phyloP scores from a whole-genome alignment of 2,329 filamentous ascomycete genomes.

The Sporothrix variecibatus region DNA sequence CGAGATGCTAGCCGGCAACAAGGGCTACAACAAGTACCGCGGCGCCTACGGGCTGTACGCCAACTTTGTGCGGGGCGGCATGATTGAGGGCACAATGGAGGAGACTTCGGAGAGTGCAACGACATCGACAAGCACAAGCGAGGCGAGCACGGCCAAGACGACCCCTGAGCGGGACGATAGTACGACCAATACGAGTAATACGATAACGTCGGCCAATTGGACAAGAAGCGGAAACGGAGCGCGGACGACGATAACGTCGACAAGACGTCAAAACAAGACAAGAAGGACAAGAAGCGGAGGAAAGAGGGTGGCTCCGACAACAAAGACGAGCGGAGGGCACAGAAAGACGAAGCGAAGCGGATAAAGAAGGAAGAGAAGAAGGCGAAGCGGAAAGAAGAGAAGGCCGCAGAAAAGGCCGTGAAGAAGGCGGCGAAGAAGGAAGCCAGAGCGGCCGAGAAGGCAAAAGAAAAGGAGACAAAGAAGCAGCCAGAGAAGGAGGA shows the following conservation, averaged over 20 bases:
- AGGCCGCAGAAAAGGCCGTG: conserved; percentile 34
- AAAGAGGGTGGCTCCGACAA: conserved; percentile 34
- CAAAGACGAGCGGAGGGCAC: conserved; percentile 38
- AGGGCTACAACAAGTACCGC: conserved; percentile 57
- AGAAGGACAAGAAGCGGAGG: conserved; percentile 29
- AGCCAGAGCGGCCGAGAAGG: conserved; percentile 29
- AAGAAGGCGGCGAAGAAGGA: conserved; percentile 40
- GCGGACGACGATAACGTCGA: conserved; percentile 34
- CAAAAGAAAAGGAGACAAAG: conserved; percentile 12
- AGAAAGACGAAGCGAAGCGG: conserved; percentile 36
- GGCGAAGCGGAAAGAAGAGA: conserved; percentile 43
- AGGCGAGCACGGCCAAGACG: conserved; percentile 32
- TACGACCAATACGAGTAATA: too few relatives aligned
- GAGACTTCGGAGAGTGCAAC: conserved; percentile 32
- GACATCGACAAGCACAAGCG: conserved; percentile 30
- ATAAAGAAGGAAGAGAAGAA: conserved; percentile 38
- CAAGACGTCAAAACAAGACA: conserved; percentile 36
- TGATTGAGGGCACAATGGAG: conserved; percentile 70
- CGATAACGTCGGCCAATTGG: not conserved
- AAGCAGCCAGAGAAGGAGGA: conserved; percentile 34
- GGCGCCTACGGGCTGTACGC: conserved; percentile 70
- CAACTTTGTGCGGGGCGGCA: conserved; percentile 80
- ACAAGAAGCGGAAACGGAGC: conserved; percentile 28
- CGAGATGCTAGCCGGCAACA: conserved; percentile 50
- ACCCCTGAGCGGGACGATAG: conserved; percentile 38